phyloP scores from a whole-genome alignment of 495 filamentous ascomycete species.

The Podospora didyma region DNA sequence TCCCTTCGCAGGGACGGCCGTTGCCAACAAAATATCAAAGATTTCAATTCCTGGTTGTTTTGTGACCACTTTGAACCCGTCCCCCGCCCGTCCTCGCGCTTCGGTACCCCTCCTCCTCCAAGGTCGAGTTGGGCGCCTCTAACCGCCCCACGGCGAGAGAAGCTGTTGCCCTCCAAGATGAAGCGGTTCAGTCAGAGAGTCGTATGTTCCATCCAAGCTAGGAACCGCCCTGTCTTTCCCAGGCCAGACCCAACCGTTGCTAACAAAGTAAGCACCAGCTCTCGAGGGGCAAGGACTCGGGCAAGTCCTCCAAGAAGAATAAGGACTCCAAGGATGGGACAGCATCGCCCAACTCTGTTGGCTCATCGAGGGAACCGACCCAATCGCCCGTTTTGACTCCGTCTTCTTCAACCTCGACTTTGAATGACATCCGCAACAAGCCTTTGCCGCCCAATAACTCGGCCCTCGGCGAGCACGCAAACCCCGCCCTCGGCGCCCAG shows the following conservation, averaged over 20 bases:
- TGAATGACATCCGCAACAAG: constrained; percentile 84
- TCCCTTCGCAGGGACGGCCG: neutral
- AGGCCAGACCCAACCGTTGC: neutral
- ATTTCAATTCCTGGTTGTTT: neutral
- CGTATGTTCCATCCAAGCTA: constrained; percentile 57
- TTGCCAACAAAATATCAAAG: neutral
- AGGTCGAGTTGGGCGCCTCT: constrained; percentile 31
- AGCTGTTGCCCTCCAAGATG: constrained; percentile 63
- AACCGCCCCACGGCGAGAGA: constrained; percentile 30
- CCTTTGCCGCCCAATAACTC: constrained; percentile 66
- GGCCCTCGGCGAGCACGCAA: constrained; percentile 43
- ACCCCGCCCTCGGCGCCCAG: constrained; percentile 41
- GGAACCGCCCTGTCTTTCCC: neutral
- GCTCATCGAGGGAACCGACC: constrained; percentile 47
- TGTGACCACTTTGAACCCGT: constrained; percentile 1
- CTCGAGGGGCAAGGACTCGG: constrained; percentile 88
- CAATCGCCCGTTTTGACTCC: constrained; percentile 63
- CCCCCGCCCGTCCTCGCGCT: neutral
- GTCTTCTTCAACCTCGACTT: constrained; percentile 79
- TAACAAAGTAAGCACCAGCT: constrained; percentile 58
- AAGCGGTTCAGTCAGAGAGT: constrained; percentile 98
- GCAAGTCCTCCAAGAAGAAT: constrained; percentile 92
- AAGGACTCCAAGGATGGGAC: constrained; percentile 76
- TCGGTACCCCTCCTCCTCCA: constrained; percentile 23
- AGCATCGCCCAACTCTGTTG: constrained; percentile 65